Evolutionary conservation across 768 basidiomycete genomes (phyloP), one percentile per base, ranked within the genome.

Genomic region (Xerocomus spinulosus): DNA sequence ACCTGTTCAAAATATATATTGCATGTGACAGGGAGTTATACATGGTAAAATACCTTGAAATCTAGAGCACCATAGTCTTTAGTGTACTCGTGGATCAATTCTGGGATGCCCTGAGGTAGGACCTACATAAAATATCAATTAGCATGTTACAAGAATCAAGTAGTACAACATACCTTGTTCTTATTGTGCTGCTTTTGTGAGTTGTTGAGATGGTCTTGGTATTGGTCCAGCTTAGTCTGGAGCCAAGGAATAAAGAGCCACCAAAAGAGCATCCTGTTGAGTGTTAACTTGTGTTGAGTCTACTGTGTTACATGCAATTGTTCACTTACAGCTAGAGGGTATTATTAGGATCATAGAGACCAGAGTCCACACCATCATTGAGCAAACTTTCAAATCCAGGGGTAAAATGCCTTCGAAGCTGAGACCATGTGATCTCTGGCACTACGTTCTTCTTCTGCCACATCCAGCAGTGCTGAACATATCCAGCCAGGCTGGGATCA

Each of bases 381-480:
- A 76, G 50, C 0, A 69, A 25, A 2, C 56, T 25, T 44, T 77
- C 70, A 54, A 71, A 75, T 0, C 70, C 70, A 1, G 66, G 69
- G 0, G 66, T 46, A 40, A 66, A 76, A 0, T 54, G 26, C 0
- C 51, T 44, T 0, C 64, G 53, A 1, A 74, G 39, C 3, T 48
- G 42, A 3, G 71, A 70, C 77, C 78, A 80, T 0, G 50, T 51
- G 0, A 68, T 70, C 48, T 79, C 75, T 0, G 71, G 60, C 49
- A 68, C 73, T 36, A 78, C 55, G 40, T 79, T 79, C 2, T 56
- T 66, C 29, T 74, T 68, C 0, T 56, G 44, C 0, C 53, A 44
- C 59, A 58, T 69, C 58, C 68, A 78, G 0, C 62, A 52, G 40
- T 80, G 76, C 42, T 78, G 76, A 0, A 74, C 42, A 0, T 66